Base-by-base conservation (phyloP, 805 yeast genomes). In the Candida anglica region DNA sequence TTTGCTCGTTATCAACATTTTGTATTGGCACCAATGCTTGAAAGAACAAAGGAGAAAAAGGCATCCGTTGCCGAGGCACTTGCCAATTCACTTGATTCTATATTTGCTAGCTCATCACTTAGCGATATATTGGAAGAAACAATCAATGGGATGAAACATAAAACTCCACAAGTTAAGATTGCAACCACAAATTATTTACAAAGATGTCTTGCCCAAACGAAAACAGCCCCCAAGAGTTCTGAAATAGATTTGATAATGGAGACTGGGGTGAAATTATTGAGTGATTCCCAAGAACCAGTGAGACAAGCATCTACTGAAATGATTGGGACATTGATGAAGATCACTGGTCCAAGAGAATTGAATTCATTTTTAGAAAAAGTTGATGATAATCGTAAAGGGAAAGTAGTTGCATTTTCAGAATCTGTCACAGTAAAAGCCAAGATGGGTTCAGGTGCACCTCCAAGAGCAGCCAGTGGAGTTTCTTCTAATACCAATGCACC, bases 1-100 rank as follows among this genome's bases (percentile, higher is more conserved):
- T 86, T 86, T 49, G 69, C 63, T 15, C 71, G 64, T 40, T 82
- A 83, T 53, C 71, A 66, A 28, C 38, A 64, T 1, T 47, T 69
- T 1, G 71, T 86, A 2, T 62, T 86, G 17, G 57, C 61, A 2
- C 80, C 93, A 0, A 56, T 85, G 37, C 58, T 93, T 27, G 96
- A 87, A 44, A 72, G 97, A 46, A 75, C 86, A 10, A 89, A 87
- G 51, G 98, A 93, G 54, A 88, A 85, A 64, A 91, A 91, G 50
- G 80, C 75, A 17, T 64, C 81, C 3, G 93, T 87, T 0, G 64
- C 83, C 2, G 88, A 81, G 16, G 82, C 93, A 0, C 63, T 91
- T n/a, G 65, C 69, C 14, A 59, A 55, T 17, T 81, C 91, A 0
- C 63, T 89, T 33, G 84, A 81, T 53, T 73, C 83, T 0, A 68